A percentile compares a stretch with the other conserved stretches of the same genome.
These are phyloP conservation scores for Helianthus tuberosus DNA, from an alignment of 129 eudicot species.

Conservation along the genomic window DNA sequence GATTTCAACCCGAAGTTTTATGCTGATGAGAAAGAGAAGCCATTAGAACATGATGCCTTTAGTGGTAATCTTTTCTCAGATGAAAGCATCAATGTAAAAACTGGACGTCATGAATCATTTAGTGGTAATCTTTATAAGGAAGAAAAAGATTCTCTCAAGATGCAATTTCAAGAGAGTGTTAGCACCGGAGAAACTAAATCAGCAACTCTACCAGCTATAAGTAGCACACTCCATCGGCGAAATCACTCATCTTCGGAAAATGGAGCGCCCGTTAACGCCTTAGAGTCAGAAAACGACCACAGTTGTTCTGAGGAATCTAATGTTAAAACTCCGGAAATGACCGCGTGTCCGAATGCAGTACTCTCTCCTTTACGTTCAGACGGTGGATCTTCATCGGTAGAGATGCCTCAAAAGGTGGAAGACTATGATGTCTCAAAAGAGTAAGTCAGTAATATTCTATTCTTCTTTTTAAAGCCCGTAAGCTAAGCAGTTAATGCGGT, in stretches of 20 bases:
- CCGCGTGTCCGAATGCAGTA: conserved; percentile 19
- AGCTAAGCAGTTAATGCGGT: too few relatives aligned
- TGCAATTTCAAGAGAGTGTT: conserved; percentile 32
- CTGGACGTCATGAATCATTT: conserved; percentile 26
- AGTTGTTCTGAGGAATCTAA: conserved; percentile 36
- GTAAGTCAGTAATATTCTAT: conserved; percentile 28
- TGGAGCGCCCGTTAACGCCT: conserved; percentile 18
- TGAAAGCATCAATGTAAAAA: conserved; percentile 14
- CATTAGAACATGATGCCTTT: conserved; percentile 30
- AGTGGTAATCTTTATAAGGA: conserved; percentile 18
- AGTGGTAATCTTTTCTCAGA: conserved; percentile 33
- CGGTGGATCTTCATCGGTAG: conserved; percentile 43
- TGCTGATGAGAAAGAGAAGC: conserved; percentile 30
- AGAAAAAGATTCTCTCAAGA: conserved; percentile 18
- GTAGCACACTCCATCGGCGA: conserved; percentile 36
- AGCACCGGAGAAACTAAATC: conserved; percentile 29
- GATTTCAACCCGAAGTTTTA: conserved; percentile 16
- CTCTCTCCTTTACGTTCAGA: conserved; percentile 40
- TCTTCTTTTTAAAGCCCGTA: background rate
- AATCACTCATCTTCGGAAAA: conserved; percentile 46
- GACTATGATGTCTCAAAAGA: conserved; percentile 19
- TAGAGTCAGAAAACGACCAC: conserved; percentile 35
- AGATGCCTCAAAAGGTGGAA: conserved; percentile 37
- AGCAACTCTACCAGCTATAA: conserved; percentile 23
- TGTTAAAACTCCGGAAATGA: conserved; percentile 42